Evolutionary conservation across 495 filamentous ascomycete species (phyloP).

Genomic region (Amorphotheca resinae): DNA sequence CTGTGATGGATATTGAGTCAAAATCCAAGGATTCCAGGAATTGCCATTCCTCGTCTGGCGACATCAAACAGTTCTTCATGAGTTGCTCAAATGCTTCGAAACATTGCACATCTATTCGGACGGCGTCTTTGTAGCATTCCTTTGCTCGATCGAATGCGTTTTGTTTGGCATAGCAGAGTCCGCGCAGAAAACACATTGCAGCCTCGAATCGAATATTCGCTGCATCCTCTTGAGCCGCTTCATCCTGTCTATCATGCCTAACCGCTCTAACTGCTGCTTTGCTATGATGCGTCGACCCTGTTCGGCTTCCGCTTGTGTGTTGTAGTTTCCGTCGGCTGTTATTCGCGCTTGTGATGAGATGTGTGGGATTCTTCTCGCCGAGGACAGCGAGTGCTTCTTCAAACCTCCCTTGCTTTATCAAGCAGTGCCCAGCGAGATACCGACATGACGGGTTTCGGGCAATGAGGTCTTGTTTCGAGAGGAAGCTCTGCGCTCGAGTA

Average conservation of each 20-base stretch:
- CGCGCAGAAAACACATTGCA: conserved; percentile 91
- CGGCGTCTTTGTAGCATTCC: conserved; percentile 95
- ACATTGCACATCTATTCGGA: conserved; percentile 94
- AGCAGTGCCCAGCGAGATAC: conserved; percentile 86
- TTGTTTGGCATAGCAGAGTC: conserved; percentile 90
- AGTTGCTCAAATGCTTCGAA: conserved; percentile 97
- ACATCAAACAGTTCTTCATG: conserved; percentile 95
- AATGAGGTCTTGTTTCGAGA: conserved; percentile 76
- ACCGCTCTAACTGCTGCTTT: conserved; percentile 30
- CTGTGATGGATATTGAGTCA: conserved; percentile 52
- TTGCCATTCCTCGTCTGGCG: conserved; percentile 89
- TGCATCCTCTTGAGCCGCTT: conserved; percentile 36
- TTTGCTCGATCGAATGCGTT: conserved; percentile 96
- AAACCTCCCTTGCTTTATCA: conserved; percentile 79
- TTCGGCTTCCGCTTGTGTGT: conserved; percentile 27
- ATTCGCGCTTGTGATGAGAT: conserved; percentile 57
- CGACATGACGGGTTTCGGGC: conserved; percentile 70
- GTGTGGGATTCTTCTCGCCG: conserved; percentile 81
- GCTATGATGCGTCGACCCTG: conserved; percentile 20
- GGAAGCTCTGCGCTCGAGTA: conserved; percentile 71
- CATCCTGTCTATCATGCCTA: conserved; percentile 38
- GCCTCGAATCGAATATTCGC: conserved; percentile 80
- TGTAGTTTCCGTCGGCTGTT: conserved; percentile 48
- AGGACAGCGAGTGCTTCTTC: conserved; percentile 80
- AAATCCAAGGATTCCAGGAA: conserved; percentile 91